Evolutionary conservation across 2,329 filamentous ascomycete genomes (phyloP), one percentile per base, ranked within the genome.

Genomic region (Cytospora mali): DNA sequence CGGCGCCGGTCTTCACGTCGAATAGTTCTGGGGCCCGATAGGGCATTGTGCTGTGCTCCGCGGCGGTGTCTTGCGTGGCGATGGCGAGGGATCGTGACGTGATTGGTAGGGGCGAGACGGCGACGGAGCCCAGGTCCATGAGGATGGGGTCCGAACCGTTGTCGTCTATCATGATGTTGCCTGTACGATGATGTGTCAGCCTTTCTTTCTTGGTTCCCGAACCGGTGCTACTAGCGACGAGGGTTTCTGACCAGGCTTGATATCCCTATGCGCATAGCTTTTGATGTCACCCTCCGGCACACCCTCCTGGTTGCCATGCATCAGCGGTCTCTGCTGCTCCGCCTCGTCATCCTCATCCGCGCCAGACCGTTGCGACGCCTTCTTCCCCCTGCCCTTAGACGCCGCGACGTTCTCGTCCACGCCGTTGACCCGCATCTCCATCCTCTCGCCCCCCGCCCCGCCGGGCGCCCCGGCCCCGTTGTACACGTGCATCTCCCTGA

Each of bases 81-180:
- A 99, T 86, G 51, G 95, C 95, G 60, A 96, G 84, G 3, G 92
- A 96, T 65, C 94, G 89, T 21, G 91, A 95, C 5, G 94, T 96
- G 69, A 98, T 94, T 28, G 91, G 86, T 62, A 92, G 91, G 1
- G 95, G 95, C 2, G 92, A 93, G 21, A 90, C 90, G 48, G 92
- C 90, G 62, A 99, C 82, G 62, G 93, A 97, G 67, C 95, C 95
- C 27, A 99, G 87, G 74, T 99, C 95, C 95, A 99, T 99, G 39
- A 99, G 85, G 70, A 99, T 95, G 3, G 95, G 94, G 31, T 88
- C 88, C 64, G 88, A 85, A 69, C 95, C 95, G 70, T 92, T 88
- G 74, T 98, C 94, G 68, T 91, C 90, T 69, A 99, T 97, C 95
- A 99, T 99, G 73, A 99, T 96, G 78, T 99, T 99, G 63, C 93